A percentile compares a stretch with the other conserved stretches of the same genome.
These are phyloP conservation scores for Coemansia erecta DNA, from an alignment of 192 early-diverging fungal genomes.

Conservation along the genomic window DNA sequence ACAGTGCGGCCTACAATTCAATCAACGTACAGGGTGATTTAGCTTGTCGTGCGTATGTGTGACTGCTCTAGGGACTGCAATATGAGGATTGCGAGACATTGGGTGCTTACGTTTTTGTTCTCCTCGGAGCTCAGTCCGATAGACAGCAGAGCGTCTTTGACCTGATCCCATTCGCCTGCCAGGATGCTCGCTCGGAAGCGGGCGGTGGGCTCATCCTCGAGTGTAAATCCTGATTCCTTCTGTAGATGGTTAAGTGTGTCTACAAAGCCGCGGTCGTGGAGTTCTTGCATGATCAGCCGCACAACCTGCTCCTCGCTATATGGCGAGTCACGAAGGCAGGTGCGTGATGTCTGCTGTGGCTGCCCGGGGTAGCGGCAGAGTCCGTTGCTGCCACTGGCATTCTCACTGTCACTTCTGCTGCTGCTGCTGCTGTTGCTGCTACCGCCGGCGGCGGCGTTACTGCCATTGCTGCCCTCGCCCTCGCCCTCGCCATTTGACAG, in stretches of 20 bases:
- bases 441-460: not conserved
- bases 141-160: slow-evolving; percentile 58
- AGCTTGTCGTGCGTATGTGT: not conserved
- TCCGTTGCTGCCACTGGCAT: not conserved
- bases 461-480: not conserved
- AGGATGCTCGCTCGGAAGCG: slow-evolving; percentile 73
- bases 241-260: slow-evolving; percentile 69
- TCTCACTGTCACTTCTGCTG: not conserved
- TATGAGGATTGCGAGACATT: not conserved
- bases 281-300: slow-evolving; percentile 83
- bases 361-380: slow-evolving; percentile 36
- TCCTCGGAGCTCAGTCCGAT: slow-evolving; percentile 27
- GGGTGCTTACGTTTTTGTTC: slow-evolving; percentile 19
- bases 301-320: slow-evolving; percentile 71
- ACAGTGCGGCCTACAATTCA: slow-evolving; percentile 48
- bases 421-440: not conserved
- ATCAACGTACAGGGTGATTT: not conserved
- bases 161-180: slow-evolving; percentile 72
- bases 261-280: slow-evolving; percentile 77
- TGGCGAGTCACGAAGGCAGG: slow-evolving; percentile 42
- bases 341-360: slow-evolving; percentile 31
- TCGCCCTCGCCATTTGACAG: not conserved
- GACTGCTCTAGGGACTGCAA: not conserved
- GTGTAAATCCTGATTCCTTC: slow-evolving; percentile 72
- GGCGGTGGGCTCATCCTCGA: slow-evolving; percentile 70